Evolutionary conservation across 805 yeast species (phyloP), one percentile per base, ranked within the genome.

Genomic region (Starmerella geochares): DNA sequence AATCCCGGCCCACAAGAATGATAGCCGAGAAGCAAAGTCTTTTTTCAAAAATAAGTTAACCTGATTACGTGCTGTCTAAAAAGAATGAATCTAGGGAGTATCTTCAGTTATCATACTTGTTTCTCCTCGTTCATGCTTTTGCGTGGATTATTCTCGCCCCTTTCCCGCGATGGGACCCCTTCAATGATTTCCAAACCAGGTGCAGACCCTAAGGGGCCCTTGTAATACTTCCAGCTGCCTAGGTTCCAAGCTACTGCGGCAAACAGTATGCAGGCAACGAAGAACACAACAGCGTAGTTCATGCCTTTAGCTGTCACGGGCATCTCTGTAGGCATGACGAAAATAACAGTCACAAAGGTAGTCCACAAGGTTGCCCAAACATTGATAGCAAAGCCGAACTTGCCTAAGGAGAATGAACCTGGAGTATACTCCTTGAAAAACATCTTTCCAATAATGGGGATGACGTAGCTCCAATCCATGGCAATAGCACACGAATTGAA

Each of bases 401-500:
- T 62, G n/a, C 86, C 86, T 52, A 81, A 67, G 61, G 74, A 69
- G 79, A 83, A 80, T 5, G 85, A 85, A 3, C 86, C 86, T 2
- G 75, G 76, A 54, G 67, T 65, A 67, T 80, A 79, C 46, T 74
- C 65, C 3, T 80, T 75, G 58, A 72, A 75, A 2, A 81, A 71
- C 58, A 79, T 74, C 62, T 79, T 77, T 50, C 80, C 70, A 7
- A 76, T 58, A 14, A 80, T 75, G n/a, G 86, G 86, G 56, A 77
- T 68, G 19, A 76, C 71, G 65, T 79, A 80, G 3, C 85, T 79
- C 49, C 80, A 72, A 59, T 79, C 79, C 1, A 82, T 76, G n/a
- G 81, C 75, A 58, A 80, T 78, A 45, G 84, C 85, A 24, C 83
- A 83, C 45, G 80, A 82, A 1, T 83, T 78, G 67, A 81, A 81